A percentile compares a stretch with the other conserved stretches of the same genome.
phyloP scores from a whole-genome alignment of 1,284 basidiomycete species.

The Leccinum fuscescens region DNA sequence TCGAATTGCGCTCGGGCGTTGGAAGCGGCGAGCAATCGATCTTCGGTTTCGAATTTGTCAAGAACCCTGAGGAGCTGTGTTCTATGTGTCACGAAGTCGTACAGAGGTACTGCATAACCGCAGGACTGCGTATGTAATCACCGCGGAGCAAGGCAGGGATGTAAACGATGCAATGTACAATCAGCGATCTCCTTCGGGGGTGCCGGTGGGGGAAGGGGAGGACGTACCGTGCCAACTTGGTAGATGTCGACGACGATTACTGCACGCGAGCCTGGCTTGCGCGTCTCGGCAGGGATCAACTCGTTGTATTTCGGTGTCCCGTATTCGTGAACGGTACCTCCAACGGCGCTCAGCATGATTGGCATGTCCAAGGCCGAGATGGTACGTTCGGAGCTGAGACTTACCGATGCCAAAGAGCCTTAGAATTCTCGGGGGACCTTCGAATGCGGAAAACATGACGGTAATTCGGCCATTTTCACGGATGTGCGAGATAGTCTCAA shows the following conservation, averaged over 20 bases:
- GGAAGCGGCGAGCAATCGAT: slow-evolving; percentile 14
- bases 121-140: slow-evolving; percentile 42
- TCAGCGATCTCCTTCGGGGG: not conserved
- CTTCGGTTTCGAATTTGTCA: slow-evolving; percentile 32
- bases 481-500: slow-evolving; percentile 54
- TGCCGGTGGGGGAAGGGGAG: not conserved
- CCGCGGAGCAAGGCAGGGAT: not conserved
- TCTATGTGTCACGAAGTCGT: slow-evolving; percentile 45
- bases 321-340: slow-evolving; percentile 51
- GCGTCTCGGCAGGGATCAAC: slow-evolving; percentile 40
- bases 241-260: slow-evolving; percentile 51
- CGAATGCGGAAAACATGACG: slow-evolving; percentile 52
- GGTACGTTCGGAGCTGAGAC: not conserved
- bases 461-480: slow-evolving; percentile 57
- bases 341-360: slow-evolving; percentile 4
- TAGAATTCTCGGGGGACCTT: slow-evolving; percentile 50
- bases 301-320: slow-evolving; percentile 49
- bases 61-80: slow-evolving; percentile 36
- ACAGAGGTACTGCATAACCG: slow-evolving; percentile 53
- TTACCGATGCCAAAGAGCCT: slow-evolving; percentile 51
- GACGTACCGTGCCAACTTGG: slow-evolving; percentile 49
- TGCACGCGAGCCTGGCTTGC: slow-evolving; percentile 51
- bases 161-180: not conserved
- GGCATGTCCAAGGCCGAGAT: not conserved
- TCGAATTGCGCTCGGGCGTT: not conserved